phyloP scores from a whole-genome alignment of 345 rosid species.

The Gossypium anomalum region DNA sequence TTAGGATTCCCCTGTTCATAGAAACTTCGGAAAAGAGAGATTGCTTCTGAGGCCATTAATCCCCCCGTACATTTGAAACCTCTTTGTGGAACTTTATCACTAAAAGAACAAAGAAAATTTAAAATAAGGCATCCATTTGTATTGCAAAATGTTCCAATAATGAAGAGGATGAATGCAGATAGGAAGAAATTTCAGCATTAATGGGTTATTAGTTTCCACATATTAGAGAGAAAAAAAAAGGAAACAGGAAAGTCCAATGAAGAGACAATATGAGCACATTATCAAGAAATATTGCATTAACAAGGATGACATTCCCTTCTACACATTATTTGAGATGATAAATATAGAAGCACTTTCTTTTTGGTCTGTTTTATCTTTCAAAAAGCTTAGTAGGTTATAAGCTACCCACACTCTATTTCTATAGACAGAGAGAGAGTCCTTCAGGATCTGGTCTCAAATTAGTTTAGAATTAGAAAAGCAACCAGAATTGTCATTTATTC shows the following conservation, averaged over 20 bases:
- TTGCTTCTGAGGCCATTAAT: conserved; percentile 69
- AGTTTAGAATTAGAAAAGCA: neutral
- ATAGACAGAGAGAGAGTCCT: neutral
- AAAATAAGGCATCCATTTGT: neutral
- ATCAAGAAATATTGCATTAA: neutral
- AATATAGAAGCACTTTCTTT: neutral
- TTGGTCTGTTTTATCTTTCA: neutral
- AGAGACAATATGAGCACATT: neutral
- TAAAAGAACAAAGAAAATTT: conserved; percentile 14
- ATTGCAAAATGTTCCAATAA: conserved; percentile 8
- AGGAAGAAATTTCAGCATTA: neutral
- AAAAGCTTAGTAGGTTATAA: neutral
- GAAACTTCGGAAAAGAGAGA: conserved; percentile 61
- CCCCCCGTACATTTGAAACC: conserved; percentile 61
- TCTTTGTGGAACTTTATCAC: conserved; percentile 32
- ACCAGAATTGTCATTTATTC: neutral
- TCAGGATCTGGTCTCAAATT: neutral
- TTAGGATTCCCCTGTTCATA: conserved; percentile 91
- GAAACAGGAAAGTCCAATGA: neutral
- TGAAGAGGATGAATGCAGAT: neutral
- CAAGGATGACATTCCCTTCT: neutral
- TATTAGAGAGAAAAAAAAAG: neutral
- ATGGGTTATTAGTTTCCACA: neutral
- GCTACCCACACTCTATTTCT: too few relatives aligned
- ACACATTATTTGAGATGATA: neutral